These are phyloP conservation scores for Vigna reflexopilosa DNA, from an alignment of 306 rosid genomes.

Conservation along the genomic window DNA sequence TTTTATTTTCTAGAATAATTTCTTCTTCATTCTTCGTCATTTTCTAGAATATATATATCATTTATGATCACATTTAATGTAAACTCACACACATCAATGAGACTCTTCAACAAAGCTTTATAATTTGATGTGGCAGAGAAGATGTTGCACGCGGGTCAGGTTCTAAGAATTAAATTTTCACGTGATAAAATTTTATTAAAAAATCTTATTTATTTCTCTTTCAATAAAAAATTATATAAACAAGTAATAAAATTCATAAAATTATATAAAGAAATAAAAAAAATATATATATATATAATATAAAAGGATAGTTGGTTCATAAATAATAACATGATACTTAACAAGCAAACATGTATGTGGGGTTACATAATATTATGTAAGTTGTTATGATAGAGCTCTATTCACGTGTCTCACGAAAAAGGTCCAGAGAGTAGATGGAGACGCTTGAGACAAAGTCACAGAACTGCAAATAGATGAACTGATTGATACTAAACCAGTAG, in stretches of 20 bases:
- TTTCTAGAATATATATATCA: too few species aligned
- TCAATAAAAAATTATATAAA: too few species aligned
- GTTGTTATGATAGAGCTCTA: slow-evolving; percentile 40
- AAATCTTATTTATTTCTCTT: not conserved
- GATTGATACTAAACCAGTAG: slow-evolving; percentile 27
- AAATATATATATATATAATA: too few species aligned
- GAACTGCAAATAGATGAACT: slow-evolving; percentile 42
- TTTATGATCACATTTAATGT: slow-evolving; percentile 33
- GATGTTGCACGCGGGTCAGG: not conserved
- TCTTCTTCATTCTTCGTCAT: too few species aligned
- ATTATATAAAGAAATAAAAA: not conserved
- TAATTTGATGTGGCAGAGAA: slow-evolving; percentile 3
- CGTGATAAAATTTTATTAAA: not conserved
- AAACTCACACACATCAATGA: not conserved
- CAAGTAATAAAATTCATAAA: not conserved
- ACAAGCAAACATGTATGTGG: slow-evolving; percentile 2
- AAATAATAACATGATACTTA: not conserved
- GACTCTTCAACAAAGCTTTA: not conserved
- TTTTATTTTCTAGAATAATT: too few species aligned
- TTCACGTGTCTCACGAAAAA: slow-evolving; percentile 58
- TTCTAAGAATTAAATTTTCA: not conserved
- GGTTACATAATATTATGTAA: slow-evolving; percentile 34
- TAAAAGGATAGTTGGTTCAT: not conserved
- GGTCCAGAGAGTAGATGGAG: slow-evolving; percentile 50
- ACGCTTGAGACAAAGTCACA: slow-evolving; percentile 34